Evolutionary conservation across 148 eudicot genomes (phyloP), one percentile per base, ranked within the genome.

Genomic region (Fagopyrum homotropicum): DNA sequence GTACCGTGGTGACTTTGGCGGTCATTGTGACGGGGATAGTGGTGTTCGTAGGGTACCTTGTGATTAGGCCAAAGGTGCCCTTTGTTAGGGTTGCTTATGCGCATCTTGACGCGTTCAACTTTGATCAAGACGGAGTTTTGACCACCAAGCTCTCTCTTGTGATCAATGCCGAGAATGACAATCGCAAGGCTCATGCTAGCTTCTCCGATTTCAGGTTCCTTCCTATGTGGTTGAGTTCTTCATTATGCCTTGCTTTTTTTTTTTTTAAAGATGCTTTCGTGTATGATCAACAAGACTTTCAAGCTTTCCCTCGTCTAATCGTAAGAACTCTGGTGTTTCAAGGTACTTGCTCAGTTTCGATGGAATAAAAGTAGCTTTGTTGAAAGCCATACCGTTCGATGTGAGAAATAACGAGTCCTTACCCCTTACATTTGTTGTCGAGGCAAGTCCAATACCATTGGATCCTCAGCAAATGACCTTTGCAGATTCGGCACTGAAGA

Each of bases 91-190:
- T 93, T 29, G 72, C 82, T 0, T 74, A 85, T 3, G 89, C 96
- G 0, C 86, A 85, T 8, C 86, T 93, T 2, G 87, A 93, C 73
- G 9, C 8, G 6, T 80, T 89, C 12, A 80, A 79, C 22, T 86
- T 81, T 40, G 81, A 79, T 45, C 88, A 81, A 66, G 76, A 84
- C 0, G 89, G 93, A 9, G 29, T 84, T 0, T 83, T 93, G 11
- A 81, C 81, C 5, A 86, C 92, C 9, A 75, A 79, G 26, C 70
- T 91, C 11, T 84, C 82, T 48, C 80, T 93, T 1, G 54, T 76
- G 9, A 50, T 93, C 35, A 79, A 70, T 68, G 93, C 93, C 30
- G 83, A 86, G 78, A 93, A 93, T 59, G 87, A 89, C 46, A 93
- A 93, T 57, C 44, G 11, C 7, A 76, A 76, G 75, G 92, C 98